Evolutionary conservation across 768 basidiomycete genomes (phyloP), one percentile per base, ranked within the genome.

Genomic region (Suillus brevipes): DNA sequence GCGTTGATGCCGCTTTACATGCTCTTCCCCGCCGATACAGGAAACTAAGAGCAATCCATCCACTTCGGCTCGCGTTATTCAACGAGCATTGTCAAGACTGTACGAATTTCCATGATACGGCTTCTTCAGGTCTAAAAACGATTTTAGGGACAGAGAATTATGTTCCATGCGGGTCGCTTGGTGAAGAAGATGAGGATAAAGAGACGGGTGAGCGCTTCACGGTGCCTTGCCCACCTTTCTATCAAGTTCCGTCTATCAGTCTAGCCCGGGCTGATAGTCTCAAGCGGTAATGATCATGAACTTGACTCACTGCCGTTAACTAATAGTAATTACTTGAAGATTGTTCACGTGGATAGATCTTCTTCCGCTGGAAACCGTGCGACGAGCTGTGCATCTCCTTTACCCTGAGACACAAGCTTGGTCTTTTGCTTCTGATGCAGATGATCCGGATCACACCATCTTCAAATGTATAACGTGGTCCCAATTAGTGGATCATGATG

Each of bases 291-390:
- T 31, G 10, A 78, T 63, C 34, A 28, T 38, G 16, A 37, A 12
- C 1, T 66, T 37, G 59, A 38, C 25, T 58, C 31, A 6, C 8
- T 52, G 23, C 45, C 10, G 20, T 50, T n/a, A 49, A 64, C 60
- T 70, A 43, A 67, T 36, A 3, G 43, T 60, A 31, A 67, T 36
- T 59, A 31, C 38, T 18, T 43, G 31, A 60, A 87, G 86, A 37
- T 72, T 87, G 47, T 72, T 76, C 28, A 72, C 77, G 31, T 88
- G 87, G 86, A 68, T 87, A 18, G 79, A 80, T 34, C 79, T 79
- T 63, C 78, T 85, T 56, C 85, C 86, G 5, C 71, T 89, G 28
- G 79, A 81, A 69, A 87, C 84, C 10, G 78, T 79, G 16, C 82
- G 84, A 69, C 77, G 79, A 36, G 65, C 80, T 31, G 66, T 83